Base-by-base conservation (phyloP, 805 yeast species). In the Candida taoyuanica region DNA sequence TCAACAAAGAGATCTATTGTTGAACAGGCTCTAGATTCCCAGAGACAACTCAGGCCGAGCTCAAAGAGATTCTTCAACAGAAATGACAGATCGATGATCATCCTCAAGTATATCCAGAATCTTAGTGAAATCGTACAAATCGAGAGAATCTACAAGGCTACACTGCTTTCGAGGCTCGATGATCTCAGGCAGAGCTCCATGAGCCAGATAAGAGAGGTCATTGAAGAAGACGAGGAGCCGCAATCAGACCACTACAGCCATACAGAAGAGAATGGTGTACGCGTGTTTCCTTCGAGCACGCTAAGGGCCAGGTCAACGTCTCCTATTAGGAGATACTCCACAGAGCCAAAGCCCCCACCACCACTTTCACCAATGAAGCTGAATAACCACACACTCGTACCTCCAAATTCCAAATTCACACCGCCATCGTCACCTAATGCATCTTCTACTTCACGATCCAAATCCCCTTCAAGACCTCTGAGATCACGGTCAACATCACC, bases 91-190 rank as follows among this genome's bases (percentile, higher is more conserved):
- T 63, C 70, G 0, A 33, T 43, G 13, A 71, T 81, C 20, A 71
- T 81, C 13, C 42, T 61, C 18, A 56, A 55, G 8, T 82, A 76
- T 52, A 60, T 81, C 21, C 63, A 60, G 16, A 68, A 62, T 32
- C 49, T 81, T 33, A 84, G 85, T 13, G 70, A 76, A 37, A 68
- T 73, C 39, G 75, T 81, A 13, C 89, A 82, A 58, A 74, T 79
- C n/a, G 75, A 74, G 9, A 60, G 89, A 34, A 72, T 82, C 9
- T 80, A 71, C 56, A 73, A 71, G 48, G 80, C 78, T 3, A 55
- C 55, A 13, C 14, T 55, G 5, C 31, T 52, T 7, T 32, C 46
- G 2, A 56, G 39, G 18, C 17, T 54, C n/a, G 53, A 54, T 21
- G n/a, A 30, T 12, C 33, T 37, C 29, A 44, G 29, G 32, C 15